These are phyloP conservation scores for Nothopassalora personata DNA, from an alignment of 2,329 filamentous ascomycete species.

Conservation along the genomic window DNA sequence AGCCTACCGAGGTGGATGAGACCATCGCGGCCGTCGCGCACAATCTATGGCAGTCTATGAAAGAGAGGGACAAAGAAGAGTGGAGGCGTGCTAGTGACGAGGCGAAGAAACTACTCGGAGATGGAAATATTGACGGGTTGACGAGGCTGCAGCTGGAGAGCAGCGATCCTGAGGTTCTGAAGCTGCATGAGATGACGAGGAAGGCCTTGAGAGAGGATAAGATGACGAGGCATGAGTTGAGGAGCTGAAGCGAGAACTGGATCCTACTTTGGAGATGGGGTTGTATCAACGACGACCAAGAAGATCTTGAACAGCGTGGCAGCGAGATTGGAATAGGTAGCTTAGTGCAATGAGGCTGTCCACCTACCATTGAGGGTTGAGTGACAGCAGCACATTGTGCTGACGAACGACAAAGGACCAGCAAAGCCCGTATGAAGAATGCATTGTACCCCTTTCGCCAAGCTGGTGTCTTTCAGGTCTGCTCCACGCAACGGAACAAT, in stretches of 20 bases:
- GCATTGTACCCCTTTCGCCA: too few relatives aligned
- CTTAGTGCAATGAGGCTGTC: too few relatives aligned
- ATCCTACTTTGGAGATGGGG: background rate
- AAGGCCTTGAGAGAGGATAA: background rate
- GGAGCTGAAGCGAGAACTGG: background rate
- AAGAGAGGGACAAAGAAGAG: slow-evolving; percentile 3
- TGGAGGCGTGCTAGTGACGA: slow-evolving; percentile 10
- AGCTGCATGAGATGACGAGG: slow-evolving; percentile 13
- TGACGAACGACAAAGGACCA: too few relatives aligned
- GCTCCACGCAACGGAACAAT: too few relatives aligned
- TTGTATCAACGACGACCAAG: background rate
- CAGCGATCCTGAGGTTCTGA: slow-evolving; percentile 9
- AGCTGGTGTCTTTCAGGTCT: too few relatives aligned
- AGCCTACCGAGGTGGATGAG: slow-evolving; percentile 10
- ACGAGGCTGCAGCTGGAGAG: slow-evolving; percentile 13
- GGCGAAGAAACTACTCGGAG: slow-evolving; percentile 15
- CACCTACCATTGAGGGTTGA: too few relatives aligned
- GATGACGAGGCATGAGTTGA: background rate
- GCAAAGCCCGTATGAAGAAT: too few relatives aligned
- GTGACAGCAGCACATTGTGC: too few relatives aligned
- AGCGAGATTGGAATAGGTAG: too few relatives aligned
- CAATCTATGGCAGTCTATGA: slow-evolving; percentile 11
- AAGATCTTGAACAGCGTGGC: too few relatives aligned
- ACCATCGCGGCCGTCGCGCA: slow-evolving; percentile 14
- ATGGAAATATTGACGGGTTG: slow-evolving; percentile 14